Percentiles rank a stretch among this genome's conserved stretches.
These are phyloP conservation scores for Rhexocercosporidium sp. DNA, from an alignment of 2,329 filamentous ascomycete genomes.

Conservation along the genomic window DNA sequence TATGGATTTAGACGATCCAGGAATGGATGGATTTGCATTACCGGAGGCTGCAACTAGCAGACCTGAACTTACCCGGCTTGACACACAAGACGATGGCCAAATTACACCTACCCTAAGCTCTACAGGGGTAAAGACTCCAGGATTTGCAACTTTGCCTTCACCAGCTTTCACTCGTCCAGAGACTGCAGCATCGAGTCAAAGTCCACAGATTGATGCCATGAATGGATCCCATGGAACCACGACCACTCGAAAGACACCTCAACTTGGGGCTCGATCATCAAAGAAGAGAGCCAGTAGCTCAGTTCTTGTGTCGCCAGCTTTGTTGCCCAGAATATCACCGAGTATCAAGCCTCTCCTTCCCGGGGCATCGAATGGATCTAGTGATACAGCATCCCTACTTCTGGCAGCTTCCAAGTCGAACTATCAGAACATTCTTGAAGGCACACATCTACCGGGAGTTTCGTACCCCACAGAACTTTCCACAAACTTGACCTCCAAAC, in stretches of 20 bases:
- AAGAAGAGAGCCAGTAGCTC: conserved; percentile 78
- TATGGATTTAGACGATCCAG: conserved; percentile 54
- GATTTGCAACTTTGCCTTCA: conserved; percentile 49
- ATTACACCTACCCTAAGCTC: conserved; percentile 60
- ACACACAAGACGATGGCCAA: conserved; percentile 56
- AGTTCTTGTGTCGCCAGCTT: conserved; percentile 81
- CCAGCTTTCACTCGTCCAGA: conserved; percentile 45
- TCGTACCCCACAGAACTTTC: conserved; percentile 90
- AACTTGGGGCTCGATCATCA: conserved; percentile 57
- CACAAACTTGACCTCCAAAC: conserved; percentile 92
- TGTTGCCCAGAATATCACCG: conserved; percentile 88
- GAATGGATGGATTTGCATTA: conserved; percentile 70
- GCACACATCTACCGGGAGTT: conserved; percentile 86
- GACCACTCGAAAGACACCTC: conserved; percentile 56
- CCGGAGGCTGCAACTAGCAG: conserved; percentile 70
- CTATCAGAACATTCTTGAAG: conserved; percentile 96
- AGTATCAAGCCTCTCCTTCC: conserved; percentile 92
- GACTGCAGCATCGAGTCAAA: conserved; percentile 53
- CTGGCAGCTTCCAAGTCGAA: conserved; percentile 94
- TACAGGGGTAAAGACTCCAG: conserved; percentile 41
- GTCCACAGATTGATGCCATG: conserved; percentile 58
- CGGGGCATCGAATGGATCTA: conserved; percentile 57
- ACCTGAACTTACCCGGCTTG: conserved; percentile 54
- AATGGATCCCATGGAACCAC: conserved; percentile 52
- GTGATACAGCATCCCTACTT: conserved; percentile 65